These are phyloP conservation scores for Reticulascus tulasneorum DNA, from an alignment of 2,329 filamentous ascomycete genomes.

Conservation along the genomic window DNA sequence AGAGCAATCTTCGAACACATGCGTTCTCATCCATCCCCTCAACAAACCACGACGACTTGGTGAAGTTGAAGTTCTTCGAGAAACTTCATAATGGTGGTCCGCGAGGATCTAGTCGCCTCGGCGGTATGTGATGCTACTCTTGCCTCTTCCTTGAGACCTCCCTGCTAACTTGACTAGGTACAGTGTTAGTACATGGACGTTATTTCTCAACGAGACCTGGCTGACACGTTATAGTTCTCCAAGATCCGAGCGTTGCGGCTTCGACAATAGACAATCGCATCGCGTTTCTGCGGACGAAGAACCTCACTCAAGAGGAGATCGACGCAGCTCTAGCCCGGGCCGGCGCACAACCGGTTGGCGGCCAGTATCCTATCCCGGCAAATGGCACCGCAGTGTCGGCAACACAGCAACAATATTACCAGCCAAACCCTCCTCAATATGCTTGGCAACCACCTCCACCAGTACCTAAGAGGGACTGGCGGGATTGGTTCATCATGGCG, in stretches of 20 bases:
- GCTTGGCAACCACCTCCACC: slow-evolving; percentile 56
- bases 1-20: not conserved
- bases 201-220: not conserved
- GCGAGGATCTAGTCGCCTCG: slow-evolving; percentile 87
- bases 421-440: slow-evolving; percentile 45
- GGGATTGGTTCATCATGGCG: slow-evolving; percentile 99
- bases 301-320: slow-evolving; percentile 94
- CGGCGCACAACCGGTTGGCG: slow-evolving; percentile 48
- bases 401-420: slow-evolving; percentile 38
- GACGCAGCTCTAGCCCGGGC: slow-evolving; percentile 76
- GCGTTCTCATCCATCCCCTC: not conserved
- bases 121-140: slow-evolving; percentile 55
- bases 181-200: slow-evolving; percentile 34
- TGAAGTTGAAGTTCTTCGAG: slow-evolving; percentile 3
- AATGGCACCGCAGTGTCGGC: slow-evolving; percentile 40
- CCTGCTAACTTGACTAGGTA: slow-evolving; percentile 23
- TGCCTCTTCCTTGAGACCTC: not conserved
- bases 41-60: slow-evolving; percentile 1
- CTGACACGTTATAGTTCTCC: slow-evolving; percentile 60
- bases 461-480: slow-evolving; percentile 82
- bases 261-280: slow-evolving; percentile 91
- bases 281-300: slow-evolving; percentile 92
- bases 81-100: slow-evolving; percentile 65
- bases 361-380: slow-evolving; percentile 38
- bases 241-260: slow-evolving; percentile 85